Conservation (phyloP, 2,329 filamentous ascomycete genomes). For the Alternaria sp. region DNA sequence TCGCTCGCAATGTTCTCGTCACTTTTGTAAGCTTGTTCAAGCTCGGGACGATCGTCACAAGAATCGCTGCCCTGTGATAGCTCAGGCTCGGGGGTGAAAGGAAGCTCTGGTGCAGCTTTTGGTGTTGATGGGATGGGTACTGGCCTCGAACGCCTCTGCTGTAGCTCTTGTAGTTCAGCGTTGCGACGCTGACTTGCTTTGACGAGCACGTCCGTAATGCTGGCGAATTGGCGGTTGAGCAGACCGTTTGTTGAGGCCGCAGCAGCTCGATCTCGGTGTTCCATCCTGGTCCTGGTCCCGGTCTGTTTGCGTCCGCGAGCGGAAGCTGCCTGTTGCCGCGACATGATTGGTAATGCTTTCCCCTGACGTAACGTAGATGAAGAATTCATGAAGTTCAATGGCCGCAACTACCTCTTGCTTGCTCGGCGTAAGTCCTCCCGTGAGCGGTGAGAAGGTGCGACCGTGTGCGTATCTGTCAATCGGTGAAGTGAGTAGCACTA, state of each 20-base stretch:
- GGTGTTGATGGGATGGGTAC: neutral
- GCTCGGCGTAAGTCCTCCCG: neutral
- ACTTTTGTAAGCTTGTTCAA: neutral
- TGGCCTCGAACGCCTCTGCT: neutral
- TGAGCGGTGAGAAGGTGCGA: neutral
- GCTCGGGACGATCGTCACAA: neutral
- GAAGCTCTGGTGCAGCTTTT: neutral
- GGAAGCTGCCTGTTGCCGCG: neutral
- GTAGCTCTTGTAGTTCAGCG: constrained; percentile 4
- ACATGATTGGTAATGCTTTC: neutral
- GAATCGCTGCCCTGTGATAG: neutral
- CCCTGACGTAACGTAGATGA: neutral
- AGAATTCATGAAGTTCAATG: neutral
- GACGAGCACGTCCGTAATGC: constrained; percentile 21
- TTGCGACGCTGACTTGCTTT: constrained; percentile 22
- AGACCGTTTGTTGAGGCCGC: constrained; percentile 7
- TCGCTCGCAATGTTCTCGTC: neutral
- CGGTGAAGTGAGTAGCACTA: neutral
- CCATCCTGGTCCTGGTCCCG: neutral
- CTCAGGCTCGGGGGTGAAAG: neutral
- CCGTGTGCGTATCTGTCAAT: neutral
- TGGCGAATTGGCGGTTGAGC: constrained; percentile 21
- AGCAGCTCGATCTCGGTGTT: neutral
- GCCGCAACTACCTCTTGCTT: neutral
- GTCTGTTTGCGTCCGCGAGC: neutral